Evolutionary conservation across 2,329 filamentous ascomycete genomes (phyloP), one percentile per base, ranked within the genome.

Genomic region (Ascochyta koolunga): DNA sequence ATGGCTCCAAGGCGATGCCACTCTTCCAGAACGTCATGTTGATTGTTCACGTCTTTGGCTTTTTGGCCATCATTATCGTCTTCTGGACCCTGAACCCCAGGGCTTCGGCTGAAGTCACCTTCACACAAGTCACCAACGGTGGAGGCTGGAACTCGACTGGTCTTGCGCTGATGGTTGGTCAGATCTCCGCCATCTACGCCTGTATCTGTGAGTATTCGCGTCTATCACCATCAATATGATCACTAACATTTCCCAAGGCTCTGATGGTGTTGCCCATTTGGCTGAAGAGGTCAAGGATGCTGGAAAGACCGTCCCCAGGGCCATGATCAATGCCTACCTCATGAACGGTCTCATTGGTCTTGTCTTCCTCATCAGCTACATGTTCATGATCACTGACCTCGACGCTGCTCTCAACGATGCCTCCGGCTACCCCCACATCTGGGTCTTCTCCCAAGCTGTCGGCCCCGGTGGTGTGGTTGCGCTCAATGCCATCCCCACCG

Each of bases 231-330:
- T 16, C 7, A 6, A 15, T 36, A 11, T 8, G 4, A 16, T 46
- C 7, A 25, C 58, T 68, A 50, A 68, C 43, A n/a, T 24, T 11
- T n/a, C n/a, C 15, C 15, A 29, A 72, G 68, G 68, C 46, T 69
- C 74, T 40, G 77, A 79, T 53, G 73, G 75, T 9, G 72, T 75
- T 18, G 75, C 74, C 2, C 75, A 79, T 51, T 75, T 80, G 65
- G 65, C 76, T 2, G 76, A 79, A 56, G 77, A 80, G 52, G 71
- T 78, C 52, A 73, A 75, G 49, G 70, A 78, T 24, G 76, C 77
- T 1, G 69, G 72, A 18, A 72, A 67, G 15, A 70, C 75, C 15
- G 73, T 79, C 3, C 77, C 78, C 2, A 66, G 68, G 31, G 72
- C 75, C 8, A 78, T 79, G 70, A 60, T 80, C 5, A 70, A 72